Conservation (phyloP, 148 eudicot genomes). For the Rhododendron molle region DNA sequence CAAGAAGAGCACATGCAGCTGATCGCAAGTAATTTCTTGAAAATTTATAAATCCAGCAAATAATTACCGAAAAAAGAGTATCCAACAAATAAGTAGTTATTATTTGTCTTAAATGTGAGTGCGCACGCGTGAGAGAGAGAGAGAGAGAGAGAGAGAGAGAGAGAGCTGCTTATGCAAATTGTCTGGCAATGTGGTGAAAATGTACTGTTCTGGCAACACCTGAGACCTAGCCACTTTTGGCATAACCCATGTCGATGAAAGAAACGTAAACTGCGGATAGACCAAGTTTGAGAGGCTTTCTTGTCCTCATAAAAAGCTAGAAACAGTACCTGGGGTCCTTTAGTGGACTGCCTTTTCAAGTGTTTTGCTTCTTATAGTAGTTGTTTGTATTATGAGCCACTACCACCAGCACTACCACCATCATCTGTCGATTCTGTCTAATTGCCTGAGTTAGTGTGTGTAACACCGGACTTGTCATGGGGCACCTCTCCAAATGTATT, state of each 20-base stretch:
- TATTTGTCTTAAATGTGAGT: no score
- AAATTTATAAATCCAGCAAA: not conserved
- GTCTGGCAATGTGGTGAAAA: conserved; percentile 3
- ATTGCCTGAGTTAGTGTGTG: conserved; percentile 24
- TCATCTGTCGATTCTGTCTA: conserved; percentile 31
- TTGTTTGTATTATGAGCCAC: conserved; percentile 50
- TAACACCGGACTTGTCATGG: conserved; percentile 17
- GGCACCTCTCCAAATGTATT: conserved; percentile 11
- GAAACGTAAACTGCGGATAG: not conserved
- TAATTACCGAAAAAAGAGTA: not conserved
- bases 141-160: not conserved
- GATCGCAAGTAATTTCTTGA: not conserved
- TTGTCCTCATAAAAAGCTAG: conserved; percentile 22
- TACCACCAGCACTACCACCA: conserved; percentile 54
- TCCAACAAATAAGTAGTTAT: not conserved
- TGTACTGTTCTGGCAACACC: conserved; percentile 15
- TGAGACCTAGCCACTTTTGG: conserved; percentile 12
- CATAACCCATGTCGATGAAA: conserved; percentile 6
- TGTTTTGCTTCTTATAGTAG: conserved; percentile 37
- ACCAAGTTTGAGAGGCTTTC: conserved; percentile 21
- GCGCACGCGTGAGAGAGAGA: no score
- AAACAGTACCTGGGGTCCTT: conserved; percentile 16
- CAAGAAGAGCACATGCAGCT: not conserved
- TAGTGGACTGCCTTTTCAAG: conserved; percentile 35
- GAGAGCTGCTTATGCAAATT: not conserved